Evolutionary conservation across 495 filamentous ascomycete genomes (phyloP).

Genomic region (Terfezia boudieri): DNA sequence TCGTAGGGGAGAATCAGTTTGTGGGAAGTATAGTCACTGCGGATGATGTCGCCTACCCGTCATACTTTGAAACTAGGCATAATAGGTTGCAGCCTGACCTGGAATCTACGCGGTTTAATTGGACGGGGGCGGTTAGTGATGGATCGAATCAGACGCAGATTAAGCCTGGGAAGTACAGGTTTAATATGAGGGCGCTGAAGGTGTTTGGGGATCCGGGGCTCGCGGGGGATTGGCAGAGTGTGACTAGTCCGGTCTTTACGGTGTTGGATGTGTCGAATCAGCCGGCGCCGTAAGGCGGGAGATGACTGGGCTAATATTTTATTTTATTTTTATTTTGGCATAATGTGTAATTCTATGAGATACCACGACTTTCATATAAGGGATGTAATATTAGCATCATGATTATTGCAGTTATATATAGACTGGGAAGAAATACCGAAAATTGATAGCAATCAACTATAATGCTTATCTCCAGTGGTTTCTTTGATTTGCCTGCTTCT

Average conservation of each 20-base stretch:
- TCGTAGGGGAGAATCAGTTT: constrained; percentile 14
- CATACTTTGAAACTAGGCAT: constrained; percentile 21
- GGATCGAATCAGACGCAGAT: constrained; percentile 19
- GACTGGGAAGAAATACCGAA: no score
- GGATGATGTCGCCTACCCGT: constrained; percentile 20
- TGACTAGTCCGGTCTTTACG: constrained; percentile 7
- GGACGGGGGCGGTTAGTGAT: constrained; percentile 25
- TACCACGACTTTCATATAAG: no score
- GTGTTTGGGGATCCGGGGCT: constrained; percentile 5
- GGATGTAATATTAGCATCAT: no score
- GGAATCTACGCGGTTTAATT: constrained; percentile 16
- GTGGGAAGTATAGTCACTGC: constrained; percentile 23
- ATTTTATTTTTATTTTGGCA: no score
- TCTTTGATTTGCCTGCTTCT: no score
- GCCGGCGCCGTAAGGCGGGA: no score
- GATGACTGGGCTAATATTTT: no score
- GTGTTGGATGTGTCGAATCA: neutral
- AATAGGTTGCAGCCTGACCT: neutral
- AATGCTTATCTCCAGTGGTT: no score
- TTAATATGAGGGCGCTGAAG: constrained; percentile 9
- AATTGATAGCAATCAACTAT: no score
- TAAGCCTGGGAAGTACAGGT: constrained; percentile 25
- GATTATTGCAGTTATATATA: no score
- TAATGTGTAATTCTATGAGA: no score
- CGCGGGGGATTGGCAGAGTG: constrained; percentile 11